These are phyloP conservation scores for Tetrapisispora arboricola DNA, from an alignment of 805 yeast genomes.

Conservation along the genomic window DNA sequence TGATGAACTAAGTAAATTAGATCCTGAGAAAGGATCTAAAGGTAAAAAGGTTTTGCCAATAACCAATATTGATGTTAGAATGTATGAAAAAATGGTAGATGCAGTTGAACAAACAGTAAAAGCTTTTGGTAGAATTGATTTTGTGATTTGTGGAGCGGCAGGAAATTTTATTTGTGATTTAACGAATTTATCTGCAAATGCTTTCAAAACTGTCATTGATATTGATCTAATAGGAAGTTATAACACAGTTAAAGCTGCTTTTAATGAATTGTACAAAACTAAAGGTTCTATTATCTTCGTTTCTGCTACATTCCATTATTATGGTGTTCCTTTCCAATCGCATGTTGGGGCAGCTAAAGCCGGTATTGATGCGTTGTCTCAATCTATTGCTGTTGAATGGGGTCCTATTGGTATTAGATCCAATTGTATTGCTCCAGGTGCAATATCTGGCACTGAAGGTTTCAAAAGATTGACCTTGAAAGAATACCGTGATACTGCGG, in stretches of 20 bases:
- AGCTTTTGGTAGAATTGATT: constrained; percentile 70
- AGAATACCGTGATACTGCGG: constrained; percentile 25
- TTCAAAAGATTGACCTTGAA: constrained; percentile 47
- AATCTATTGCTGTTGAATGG: constrained; percentile 78
- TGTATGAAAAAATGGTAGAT: constrained; percentile 41
- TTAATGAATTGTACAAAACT: constrained; percentile 48
- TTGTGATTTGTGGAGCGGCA: constrained; percentile 90
- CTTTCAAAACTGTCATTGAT: constrained; percentile 77
- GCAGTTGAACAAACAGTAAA: constrained; percentile 62
- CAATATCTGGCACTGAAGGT: constrained; percentile 83
- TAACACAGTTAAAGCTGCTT: constrained; percentile 80
- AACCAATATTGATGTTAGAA: constrained; percentile 71
- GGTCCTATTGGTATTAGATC: constrained; percentile 83
- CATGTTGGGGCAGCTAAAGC: constrained; percentile 96
- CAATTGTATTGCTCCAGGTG: constrained; percentile 88
- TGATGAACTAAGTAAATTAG: constrained; percentile 43
- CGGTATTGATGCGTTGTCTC: constrained; percentile 81
- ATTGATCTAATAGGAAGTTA: constrained; percentile 84
- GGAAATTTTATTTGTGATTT: constrained; percentile 84
- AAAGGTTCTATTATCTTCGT: constrained; percentile 72
- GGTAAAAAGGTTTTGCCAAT: constrained; percentile 63
- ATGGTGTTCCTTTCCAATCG: constrained; percentile 78
- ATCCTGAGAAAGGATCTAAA: constrained; percentile 24
- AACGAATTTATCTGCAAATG: constrained; percentile 69
- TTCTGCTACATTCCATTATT: constrained; percentile 81